Percentiles rank a stretch among this genome's conserved stretches.
Conservation (phyloP, 805 yeast genomes). For the Candida ovalis region DNA sequence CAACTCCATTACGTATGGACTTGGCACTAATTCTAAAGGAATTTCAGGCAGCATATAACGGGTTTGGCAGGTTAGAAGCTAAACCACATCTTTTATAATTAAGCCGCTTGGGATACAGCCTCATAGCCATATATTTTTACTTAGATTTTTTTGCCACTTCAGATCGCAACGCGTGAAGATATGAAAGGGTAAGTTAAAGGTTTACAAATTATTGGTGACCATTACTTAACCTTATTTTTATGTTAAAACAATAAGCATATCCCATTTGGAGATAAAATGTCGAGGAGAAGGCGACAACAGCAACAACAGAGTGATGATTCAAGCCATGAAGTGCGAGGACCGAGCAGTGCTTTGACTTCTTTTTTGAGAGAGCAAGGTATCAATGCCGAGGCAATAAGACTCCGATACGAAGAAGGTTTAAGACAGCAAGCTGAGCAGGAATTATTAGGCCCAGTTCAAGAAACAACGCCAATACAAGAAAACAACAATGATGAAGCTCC, state of each 20-base stretch:
- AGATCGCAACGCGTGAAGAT: conserved; percentile 1
- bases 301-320: conserved; percentile 1
- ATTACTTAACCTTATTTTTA: no score
- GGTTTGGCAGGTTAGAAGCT: no score
- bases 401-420: conserved; percentile 30
- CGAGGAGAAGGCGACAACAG: conserved; percentile 18
- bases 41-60: no score
- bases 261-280: conserved; percentile 12
- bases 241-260: no score
- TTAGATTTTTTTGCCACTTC: neutral
- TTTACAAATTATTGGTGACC: no score
- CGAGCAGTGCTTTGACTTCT: conserved; percentile 88
- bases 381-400: conserved; percentile 71
- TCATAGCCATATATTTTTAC: no score
- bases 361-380: conserved; percentile 88
- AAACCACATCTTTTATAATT: no score
- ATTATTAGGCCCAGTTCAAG: conserved; percentile 7
- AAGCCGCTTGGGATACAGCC: neutral
- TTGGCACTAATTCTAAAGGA: no score
- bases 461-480: conserved; percentile 5
- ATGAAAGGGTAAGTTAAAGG: neutral
- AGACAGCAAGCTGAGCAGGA: conserved; percentile 27
- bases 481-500: conserved; percentile 21
- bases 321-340: conserved; percentile 38
- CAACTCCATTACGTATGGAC: no score